Evolutionary conservation across 2,329 filamentous ascomycete genomes (phyloP), one percentile per base, ranked within the genome.

Genomic region (Falciphora oryzae): DNA sequence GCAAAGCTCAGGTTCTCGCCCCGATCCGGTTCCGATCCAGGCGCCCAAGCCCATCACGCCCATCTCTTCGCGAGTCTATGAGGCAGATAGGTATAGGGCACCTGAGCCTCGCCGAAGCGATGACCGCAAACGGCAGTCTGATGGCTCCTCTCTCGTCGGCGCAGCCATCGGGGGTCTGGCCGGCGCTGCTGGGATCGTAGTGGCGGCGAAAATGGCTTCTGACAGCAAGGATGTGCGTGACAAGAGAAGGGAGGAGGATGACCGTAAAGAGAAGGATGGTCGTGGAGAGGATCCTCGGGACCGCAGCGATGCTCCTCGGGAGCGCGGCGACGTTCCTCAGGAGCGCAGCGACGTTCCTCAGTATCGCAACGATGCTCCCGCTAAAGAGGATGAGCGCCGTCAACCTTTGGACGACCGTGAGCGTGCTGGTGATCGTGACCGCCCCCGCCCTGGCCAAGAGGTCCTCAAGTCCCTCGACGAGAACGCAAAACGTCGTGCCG

Each of bases 1-100:
- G 59, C 62, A 57, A 44, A 59, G 59, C 25, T 57, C 25, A 57
- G 66, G n/a, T 27, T 16, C 62, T n/a, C 81, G 85, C 57, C 84
- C 88, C 6, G 85, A 79, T 7, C 81, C 85, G 0, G 83, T 92
- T 38, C 87, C 88, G 14, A 81, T 97, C n/a, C 90, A 95, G 73
- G 92, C 96, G 70, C 93, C 93, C 2, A 89, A 93, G 69, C 93
- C 93, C 2, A 84, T 91, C 65, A 81, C 84, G 2, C 91, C 91
- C 0, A 86, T 96, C 3, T 88, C 88, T 53, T 84, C 85, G 67
- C 84, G 85, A 25, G 82, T 93, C 1, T 91, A 92, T 70, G 83
- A 87, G 61, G 78, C 82, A 44, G 76, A 66, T 8, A 63, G 58
- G 2, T 63, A 66, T 7, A 38, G 65, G 32, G 53, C 35, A 18